Percentiles rank a stretch among this genome's conserved stretches.
These are phyloP conservation scores for Gremmenia infestans DNA, from an alignment of 2,329 filamentous ascomycete species.

Conservation along the genomic window DNA sequence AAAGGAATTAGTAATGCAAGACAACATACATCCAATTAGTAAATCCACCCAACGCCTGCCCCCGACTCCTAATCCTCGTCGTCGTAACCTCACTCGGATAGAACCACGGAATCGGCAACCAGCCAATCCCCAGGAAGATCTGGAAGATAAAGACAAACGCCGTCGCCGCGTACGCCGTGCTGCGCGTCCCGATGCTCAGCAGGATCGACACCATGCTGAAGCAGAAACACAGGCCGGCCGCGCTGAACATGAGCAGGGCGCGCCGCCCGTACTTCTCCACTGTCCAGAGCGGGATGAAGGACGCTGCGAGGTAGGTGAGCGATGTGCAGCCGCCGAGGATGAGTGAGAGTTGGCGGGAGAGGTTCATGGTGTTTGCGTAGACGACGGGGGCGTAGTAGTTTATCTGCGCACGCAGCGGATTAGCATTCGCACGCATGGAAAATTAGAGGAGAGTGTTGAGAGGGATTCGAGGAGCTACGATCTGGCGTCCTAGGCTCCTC, in stretches of 20 bases:
- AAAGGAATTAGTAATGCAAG: constrained; percentile 3
- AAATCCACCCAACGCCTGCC: no score
- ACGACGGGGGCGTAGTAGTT: constrained; percentile 41
- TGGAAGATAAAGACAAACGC: constrained; percentile 13
- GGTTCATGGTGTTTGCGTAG: constrained; percentile 55
- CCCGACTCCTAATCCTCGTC: no score
- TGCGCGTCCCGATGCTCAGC: no score
- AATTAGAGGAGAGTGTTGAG: neutral
- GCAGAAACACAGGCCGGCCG: constrained; percentile 41
- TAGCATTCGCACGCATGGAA: constrained; percentile 27
- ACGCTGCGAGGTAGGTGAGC: constrained; percentile 57
- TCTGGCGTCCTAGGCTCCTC: neutral
- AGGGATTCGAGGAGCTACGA: neutral
- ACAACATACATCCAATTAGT: no score
- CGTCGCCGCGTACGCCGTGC: no score
- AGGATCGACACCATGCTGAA: constrained; percentile 42
- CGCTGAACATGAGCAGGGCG: constrained; percentile 69
- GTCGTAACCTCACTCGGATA: no score
- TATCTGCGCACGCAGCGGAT: constrained; percentile 10
- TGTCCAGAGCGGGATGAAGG: constrained; percentile 75
- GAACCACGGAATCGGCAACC: no score
- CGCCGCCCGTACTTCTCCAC: constrained; percentile 79
- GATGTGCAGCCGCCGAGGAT: constrained; percentile 28
- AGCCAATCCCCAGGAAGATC: no score
- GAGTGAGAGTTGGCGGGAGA: constrained; percentile 43